Evolutionary conservation across 2,329 filamentous ascomycete species (phyloP).

Genomic region (Calonectria crousiana): DNA sequence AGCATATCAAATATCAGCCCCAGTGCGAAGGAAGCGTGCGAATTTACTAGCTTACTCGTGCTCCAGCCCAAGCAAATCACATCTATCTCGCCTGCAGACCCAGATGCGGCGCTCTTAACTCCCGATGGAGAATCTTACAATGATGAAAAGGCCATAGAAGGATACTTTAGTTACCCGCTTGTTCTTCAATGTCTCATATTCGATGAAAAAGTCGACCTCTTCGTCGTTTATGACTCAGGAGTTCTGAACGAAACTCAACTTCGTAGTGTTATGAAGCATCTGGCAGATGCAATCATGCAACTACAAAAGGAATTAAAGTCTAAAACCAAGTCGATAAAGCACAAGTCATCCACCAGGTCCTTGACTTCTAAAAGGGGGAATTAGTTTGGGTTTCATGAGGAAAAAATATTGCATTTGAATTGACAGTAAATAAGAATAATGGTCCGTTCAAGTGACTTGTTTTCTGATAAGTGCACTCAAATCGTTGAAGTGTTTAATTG

Average conservation of each 20-base stretch:
- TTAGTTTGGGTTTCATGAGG: not conserved
- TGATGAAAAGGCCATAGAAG: not conserved
- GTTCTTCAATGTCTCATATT: slow-evolving; percentile 22
- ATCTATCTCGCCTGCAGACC: not conserved
- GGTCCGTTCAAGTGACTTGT: too few relatives aligned
- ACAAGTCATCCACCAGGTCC: not conserved
- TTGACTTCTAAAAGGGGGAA: not conserved
- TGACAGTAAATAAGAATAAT: too few relatives aligned
- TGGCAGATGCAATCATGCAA: not conserved
- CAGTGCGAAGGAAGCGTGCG: slow-evolving; percentile 30
- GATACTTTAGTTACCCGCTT: slow-evolving; percentile 42
- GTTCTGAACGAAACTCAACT: not conserved
- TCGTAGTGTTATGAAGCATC: not conserved
- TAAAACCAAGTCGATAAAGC: not conserved
- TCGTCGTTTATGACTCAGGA: not conserved
- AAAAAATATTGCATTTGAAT: too few relatives aligned
- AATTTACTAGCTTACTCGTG: slow-evolving; percentile 46
- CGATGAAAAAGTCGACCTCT: not conserved
- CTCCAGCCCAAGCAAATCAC: slow-evolving; percentile 34
- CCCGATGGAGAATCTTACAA: slow-evolving; percentile 11
- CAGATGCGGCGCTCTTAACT: not conserved
- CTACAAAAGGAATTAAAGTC: not conserved
- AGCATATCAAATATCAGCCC: slow-evolving; percentile 33
- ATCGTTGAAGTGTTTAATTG: too few relatives aligned
- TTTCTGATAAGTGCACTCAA: too few relatives aligned